Percentiles rank a stretch among this genome's conserved stretches.
Conservation (phyloP, 305 asterid genomes). For the Plantago coronopus region DNA sequence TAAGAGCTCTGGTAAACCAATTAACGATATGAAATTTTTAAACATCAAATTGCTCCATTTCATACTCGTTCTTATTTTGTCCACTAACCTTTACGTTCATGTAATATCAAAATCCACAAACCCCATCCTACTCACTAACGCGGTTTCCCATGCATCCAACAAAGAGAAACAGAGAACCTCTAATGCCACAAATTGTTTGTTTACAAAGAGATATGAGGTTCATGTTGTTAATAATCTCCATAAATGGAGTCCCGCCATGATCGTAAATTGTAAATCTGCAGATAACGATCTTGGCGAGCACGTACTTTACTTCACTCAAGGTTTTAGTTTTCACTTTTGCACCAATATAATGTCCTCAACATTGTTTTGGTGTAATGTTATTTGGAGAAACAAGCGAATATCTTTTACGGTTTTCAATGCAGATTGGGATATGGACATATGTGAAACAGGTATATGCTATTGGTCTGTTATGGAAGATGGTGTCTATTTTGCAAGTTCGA, state of each 20-base stretch:
- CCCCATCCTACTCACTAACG: too few relatives aligned
- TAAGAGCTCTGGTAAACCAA: too few relatives aligned
- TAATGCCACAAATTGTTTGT: background rate
- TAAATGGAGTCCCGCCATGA: background rate
- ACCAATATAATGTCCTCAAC: background rate
- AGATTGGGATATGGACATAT: background rate
- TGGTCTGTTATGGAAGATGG: too few relatives aligned
- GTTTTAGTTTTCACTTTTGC: conserved; percentile 4
- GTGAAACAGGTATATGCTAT: too few relatives aligned
- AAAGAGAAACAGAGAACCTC: too few relatives aligned
- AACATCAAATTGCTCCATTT: too few relatives aligned
- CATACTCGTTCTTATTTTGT: background rate
- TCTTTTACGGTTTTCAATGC: conserved; percentile 1
- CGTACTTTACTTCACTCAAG: background rate
- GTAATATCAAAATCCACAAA: background rate
- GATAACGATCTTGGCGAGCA: conserved; percentile 14
- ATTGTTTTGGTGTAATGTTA: background rate
- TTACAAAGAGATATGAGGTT: background rate
- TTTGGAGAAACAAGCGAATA: background rate
- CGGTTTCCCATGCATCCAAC: too few relatives aligned
- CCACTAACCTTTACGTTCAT: background rate
- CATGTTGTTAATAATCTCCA: background rate
- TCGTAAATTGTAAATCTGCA: conserved; percentile 8
- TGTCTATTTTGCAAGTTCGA: too few relatives aligned
- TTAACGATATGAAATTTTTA: too few relatives aligned